phyloP scores from a whole-genome alignment of 768 basidiomycete species.

The Kwoniella europaea region DNA sequence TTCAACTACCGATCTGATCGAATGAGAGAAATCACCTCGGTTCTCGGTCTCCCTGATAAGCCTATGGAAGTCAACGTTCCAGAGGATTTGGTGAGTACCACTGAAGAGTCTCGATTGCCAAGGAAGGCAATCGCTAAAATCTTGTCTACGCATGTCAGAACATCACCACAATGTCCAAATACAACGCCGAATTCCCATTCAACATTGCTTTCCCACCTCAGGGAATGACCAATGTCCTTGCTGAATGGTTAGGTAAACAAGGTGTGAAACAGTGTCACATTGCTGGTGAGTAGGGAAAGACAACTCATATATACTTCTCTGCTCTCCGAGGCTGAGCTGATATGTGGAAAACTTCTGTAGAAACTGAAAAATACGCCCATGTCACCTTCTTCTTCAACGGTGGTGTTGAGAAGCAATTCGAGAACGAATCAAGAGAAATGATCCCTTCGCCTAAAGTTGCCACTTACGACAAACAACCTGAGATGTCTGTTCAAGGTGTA shows the following conservation, averaged over 20 bases:
- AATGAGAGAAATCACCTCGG: conserved; percentile 84
- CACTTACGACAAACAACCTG: conserved; percentile 88
- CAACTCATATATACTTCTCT: no score
- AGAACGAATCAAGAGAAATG: conserved; percentile 80
- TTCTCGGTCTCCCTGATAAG: conserved; percentile 80
- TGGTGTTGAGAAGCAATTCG: conserved; percentile 90
- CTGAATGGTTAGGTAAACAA: conserved; percentile 83
- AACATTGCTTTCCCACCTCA: conserved; percentile 90
- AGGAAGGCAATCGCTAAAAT: no score
- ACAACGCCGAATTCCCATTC: conserved; percentile 91
- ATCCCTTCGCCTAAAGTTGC: conserved; percentile 90
- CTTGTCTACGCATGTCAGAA: conserved; percentile 60
- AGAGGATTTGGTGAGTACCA: conserved; percentile 70
- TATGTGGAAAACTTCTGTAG: conserved; percentile 58
- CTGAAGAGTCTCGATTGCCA: not conserved
- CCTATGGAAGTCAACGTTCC: conserved; percentile 83
- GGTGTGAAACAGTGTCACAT: conserved; percentile 85
- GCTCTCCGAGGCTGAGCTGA: no score
- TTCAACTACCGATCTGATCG: conserved; percentile 98
- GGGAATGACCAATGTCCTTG: conserved; percentile 89
- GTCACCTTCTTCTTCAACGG: conserved; percentile 99
- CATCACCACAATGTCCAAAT: conserved; percentile 91
- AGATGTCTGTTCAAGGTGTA: conserved; percentile 86
- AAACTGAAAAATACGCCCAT: conserved; percentile 98
- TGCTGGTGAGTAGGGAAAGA: conserved; percentile 64